Evolutionary conservation across 352 stramenopile species (phyloP).

Genomic region (Peronospora farinosa): DNA sequence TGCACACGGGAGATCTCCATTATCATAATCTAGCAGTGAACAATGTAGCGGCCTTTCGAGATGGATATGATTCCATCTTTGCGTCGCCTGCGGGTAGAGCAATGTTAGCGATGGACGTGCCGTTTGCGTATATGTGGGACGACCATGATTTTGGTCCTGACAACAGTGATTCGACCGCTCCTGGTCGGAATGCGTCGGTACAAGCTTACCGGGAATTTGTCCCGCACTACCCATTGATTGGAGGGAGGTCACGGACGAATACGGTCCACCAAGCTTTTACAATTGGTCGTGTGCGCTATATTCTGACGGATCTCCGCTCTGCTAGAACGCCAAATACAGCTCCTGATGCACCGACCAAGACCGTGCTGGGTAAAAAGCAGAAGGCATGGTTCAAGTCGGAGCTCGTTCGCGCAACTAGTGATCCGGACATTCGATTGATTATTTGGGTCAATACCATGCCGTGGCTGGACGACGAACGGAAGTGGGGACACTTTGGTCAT

Average conservation of each 20-base stretch:
- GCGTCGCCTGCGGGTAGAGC: slow-evolving; percentile 52
- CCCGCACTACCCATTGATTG: slow-evolving; percentile 58
- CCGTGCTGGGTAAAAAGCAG: slow-evolving; percentile 74
- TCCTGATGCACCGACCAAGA: slow-evolving; percentile 68
- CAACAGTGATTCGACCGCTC: slow-evolving; percentile 80
- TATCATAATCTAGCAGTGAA: slow-evolving; percentile 81
- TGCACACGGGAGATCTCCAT: slow-evolving; percentile 86
- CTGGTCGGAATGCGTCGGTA: slow-evolving; percentile 59
- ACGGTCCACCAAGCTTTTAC: slow-evolving; percentile 79
- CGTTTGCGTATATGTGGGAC: slow-evolving; percentile 88
- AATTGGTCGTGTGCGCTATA: slow-evolving; percentile 76
- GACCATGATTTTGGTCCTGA: slow-evolving; percentile 88
- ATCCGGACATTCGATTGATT: slow-evolving; percentile 57
- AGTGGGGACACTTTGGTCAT: slow-evolving; percentile 81
- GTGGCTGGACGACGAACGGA: slow-evolving; percentile 80
- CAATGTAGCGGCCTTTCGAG: slow-evolving; percentile 48
- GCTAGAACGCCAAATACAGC: slow-evolving; percentile 60
- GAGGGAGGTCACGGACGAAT: slow-evolving; percentile 30
- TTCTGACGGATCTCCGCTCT: slow-evolving; percentile 79
- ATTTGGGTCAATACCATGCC: slow-evolving; percentile 86
- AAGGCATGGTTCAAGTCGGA: slow-evolving; percentile 86
- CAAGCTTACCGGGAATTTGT: slow-evolving; percentile 79
- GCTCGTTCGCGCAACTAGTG: slow-evolving; percentile 50
- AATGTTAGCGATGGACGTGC: slow-evolving; percentile 80
- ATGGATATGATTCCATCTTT: slow-evolving; percentile 69